phyloP scores from a whole-genome alignment of 2,329 filamentous ascomycete species.

The Ceratocystis lukuohia region DNA sequence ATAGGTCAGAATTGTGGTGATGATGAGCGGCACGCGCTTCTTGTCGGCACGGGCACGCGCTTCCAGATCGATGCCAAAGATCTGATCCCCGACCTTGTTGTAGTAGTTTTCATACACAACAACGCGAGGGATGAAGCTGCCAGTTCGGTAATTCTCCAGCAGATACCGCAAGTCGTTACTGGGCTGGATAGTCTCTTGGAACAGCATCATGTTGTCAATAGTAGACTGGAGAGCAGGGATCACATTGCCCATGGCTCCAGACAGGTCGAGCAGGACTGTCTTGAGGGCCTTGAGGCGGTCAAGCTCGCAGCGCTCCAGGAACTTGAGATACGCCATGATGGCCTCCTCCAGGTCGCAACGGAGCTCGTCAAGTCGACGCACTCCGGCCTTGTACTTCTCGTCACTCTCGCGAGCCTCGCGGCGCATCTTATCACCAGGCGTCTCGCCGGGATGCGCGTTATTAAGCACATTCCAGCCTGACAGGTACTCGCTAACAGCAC shows the following conservation, averaged over 20 bases:
- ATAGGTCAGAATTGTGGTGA: constrained; percentile 88
- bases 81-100: constrained; percentile 94
- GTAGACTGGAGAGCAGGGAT: constrained; percentile 92
- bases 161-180: constrained; percentile 80
- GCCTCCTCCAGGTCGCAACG: constrained; percentile 92
- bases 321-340: constrained; percentile 82
- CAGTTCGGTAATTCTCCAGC: constrained; percentile 92
- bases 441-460: constrained; percentile 61
- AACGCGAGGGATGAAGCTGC: constrained; percentile 79
- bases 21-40: constrained; percentile 83
- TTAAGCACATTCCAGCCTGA: constrained; percentile 76
- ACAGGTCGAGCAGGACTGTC: constrained; percentile 94
- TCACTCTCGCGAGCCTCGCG: constrained; percentile 83
- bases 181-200: constrained; percentile 97
- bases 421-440: constrained; percentile 69
- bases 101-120: constrained; percentile 98
- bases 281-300: constrained; percentile 97
- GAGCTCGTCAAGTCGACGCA: constrained; percentile 76
- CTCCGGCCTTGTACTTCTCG: constrained; percentile 78
- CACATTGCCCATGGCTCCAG: constrained; percentile 91
- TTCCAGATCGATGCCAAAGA: constrained; percentile 95
- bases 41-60: constrained; percentile 83
- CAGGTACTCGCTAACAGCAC: constrained; percentile 76
- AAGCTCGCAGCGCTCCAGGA: constrained; percentile 93
- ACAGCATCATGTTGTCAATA: constrained; percentile 97